Base-by-base conservation (phyloP, 208 protist genomes). In the Crithidia acanthocephali region DNA sequence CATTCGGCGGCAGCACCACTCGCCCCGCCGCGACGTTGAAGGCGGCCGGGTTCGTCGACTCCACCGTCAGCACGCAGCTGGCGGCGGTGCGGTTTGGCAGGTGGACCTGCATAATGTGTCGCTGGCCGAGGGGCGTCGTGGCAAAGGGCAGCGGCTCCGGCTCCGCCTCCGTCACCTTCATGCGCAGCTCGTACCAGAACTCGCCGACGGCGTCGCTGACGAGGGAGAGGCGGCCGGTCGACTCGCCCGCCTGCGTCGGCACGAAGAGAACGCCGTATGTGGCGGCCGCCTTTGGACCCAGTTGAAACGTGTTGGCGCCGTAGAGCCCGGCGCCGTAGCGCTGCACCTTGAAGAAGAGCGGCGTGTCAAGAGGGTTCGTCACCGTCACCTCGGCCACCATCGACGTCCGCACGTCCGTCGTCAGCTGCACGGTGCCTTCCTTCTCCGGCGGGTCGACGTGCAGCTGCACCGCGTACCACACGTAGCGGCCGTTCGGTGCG, bases 121-220 rank as follows among this genome's bases (percentile, higher is more conserved):
- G 55, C 32, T 79, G 72, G 32, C 96, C 95, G 50, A 98, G 76
- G 13, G 87, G 84, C 9, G 72, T 78, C 48, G 84, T 88, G 28
- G 76, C 65, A 60, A 98, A 87, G 30, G 59, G 52, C 66, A 98
- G 76, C 32, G 81, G 79, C 71, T 95, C 90, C 25, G 95, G 80
- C 37, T 62, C 72, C 20, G 93, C 71, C 66, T 87, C 83, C 55
- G 85, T 82, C 15, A 92, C 94, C 32, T 78, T 75, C 76, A 98
- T 90, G 53, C 67, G 48, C 50, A 98, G 73, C 69, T 94, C 85
- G 60, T 98, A 98, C 97, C 94, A 98, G 69, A 97, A 98, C 85
- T 98, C 94, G n/a, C 97, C 97, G 1, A 90, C 80, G 20, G 79
- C 84, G 22, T 94, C 81, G 77, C 93, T 97, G 79, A 83, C 85